Percentiles rank a stretch among this genome's conserved stretches.
Conservation (phyloP, 2,329 filamentous ascomycete genomes). For the Verticillium dahliae region DNA sequence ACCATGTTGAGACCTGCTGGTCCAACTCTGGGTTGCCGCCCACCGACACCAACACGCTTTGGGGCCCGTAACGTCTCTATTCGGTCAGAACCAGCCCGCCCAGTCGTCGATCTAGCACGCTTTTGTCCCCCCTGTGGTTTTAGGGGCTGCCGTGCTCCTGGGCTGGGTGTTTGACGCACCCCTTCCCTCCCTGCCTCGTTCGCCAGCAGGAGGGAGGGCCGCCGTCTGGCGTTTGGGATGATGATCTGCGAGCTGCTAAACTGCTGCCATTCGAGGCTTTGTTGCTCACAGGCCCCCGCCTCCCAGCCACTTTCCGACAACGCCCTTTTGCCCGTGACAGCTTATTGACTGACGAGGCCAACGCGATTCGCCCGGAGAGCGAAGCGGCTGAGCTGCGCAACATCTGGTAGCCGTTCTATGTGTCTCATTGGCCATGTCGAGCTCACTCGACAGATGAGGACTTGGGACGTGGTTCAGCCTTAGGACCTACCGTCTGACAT, state of each 20-base stretch:
- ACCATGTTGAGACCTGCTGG: background rate
- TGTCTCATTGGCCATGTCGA: background rate
- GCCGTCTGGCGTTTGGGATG: background rate
- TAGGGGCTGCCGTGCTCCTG: background rate
- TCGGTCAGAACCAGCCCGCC: background rate
- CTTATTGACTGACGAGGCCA: background rate
- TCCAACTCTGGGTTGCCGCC: background rate
- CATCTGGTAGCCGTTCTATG: background rate
- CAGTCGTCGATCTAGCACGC: background rate
- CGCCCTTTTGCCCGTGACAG: background rate
- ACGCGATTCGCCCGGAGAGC: background rate
- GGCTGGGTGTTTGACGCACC: background rate
- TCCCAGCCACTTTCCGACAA: background rate
- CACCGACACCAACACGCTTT: background rate
- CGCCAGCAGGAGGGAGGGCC: background rate
- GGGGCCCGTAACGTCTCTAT: background rate
- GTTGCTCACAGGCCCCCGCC: background rate
- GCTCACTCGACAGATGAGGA: background rate
- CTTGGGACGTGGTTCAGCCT: background rate
- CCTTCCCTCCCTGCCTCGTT: background rate
- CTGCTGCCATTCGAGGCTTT: background rate
- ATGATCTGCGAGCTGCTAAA: background rate
- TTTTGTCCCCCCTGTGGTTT: background rate
- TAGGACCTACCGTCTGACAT: background rate
- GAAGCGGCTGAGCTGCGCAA: background rate